Percentiles rank a stretch among this genome's conserved stretches.
Conservation (phyloP, 371 early-diverging fungal species). For the Chytridium lagenaria region DNA sequence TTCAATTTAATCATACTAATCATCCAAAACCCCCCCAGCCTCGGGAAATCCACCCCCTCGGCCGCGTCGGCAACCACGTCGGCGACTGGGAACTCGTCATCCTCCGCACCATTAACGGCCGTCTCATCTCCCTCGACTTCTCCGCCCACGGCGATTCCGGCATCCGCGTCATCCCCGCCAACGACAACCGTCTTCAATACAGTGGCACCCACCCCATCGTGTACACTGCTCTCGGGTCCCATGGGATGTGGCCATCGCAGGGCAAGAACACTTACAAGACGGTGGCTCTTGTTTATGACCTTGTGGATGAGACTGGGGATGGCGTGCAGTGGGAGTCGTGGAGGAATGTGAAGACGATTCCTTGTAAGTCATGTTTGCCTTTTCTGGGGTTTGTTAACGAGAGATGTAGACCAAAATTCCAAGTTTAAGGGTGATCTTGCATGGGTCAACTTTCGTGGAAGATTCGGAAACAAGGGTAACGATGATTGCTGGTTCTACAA, state of each 20-base stretch:
- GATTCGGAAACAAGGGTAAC: constrained; percentile 26
- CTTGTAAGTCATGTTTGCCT: constrained; percentile 5
- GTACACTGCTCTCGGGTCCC: constrained; percentile 26
- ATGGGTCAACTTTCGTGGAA: constrained; percentile 26
- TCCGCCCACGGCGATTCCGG: constrained; percentile 21
- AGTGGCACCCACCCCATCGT: constrained; percentile 20
- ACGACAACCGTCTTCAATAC: constrained; percentile 11
- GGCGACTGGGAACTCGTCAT: constrained; percentile 31
- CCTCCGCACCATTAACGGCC: constrained; percentile 26
- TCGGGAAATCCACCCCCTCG: constrained; percentile 20
- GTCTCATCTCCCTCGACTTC: constrained; percentile 17
- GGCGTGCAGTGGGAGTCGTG: constrained; percentile 22
- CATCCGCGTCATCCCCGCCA: constrained; percentile 2
- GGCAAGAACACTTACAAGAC: constrained; percentile 24
- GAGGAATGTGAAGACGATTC: constrained; percentile 23
- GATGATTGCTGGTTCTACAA: constrained; percentile 15
- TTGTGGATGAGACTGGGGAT: constrained; percentile 25
- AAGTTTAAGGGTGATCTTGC: constrained; percentile 13
- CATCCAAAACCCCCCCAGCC: not conserved
- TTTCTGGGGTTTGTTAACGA: not conserved
- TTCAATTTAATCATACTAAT: not conserved
- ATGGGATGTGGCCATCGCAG: constrained; percentile 23
- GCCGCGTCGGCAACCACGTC: constrained; percentile 26
- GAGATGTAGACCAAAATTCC: no score
- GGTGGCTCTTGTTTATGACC: constrained; percentile 14